Evolutionary conservation across 208 protist genomes (phyloP), one percentile per base, ranked within the genome.

Genomic region (Leishmania lainsoni): DNA sequence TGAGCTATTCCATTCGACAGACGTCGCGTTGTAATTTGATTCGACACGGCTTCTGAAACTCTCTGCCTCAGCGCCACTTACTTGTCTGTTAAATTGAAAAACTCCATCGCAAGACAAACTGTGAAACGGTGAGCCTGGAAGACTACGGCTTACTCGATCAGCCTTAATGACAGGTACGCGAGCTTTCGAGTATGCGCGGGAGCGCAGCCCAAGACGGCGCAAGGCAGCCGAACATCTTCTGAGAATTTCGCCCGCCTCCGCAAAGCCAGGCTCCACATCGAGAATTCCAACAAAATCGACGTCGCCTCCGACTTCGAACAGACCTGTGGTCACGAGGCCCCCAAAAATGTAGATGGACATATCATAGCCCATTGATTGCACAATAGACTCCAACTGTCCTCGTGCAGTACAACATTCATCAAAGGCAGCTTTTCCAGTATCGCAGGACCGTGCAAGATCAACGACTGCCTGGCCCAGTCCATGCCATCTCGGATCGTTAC

Each of bases 271-370:
- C 78, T 98, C 93, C 52, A 97, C 84, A 78, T 98, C 95, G 22
- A 89, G 81, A 69, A 98, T 93, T 26, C 91, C 93, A 26, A 95
- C 93, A 89, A 98, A 97, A 83, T 98, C 95, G 17, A 94, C 90
- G 73, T 98, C 95, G 29, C 95, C 95, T 52, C 92, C 93, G 49
- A 94, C 93, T 65, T 98, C 93, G 29, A 97, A 83, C 26, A 98
- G 69, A 5, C 92, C 89, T 12, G 96, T 81, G 20, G 90, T 94
- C 9, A 93, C 89, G 26, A 98, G 83, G 48, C 95, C 95, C 48
- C 95, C 95, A 87, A 98, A 98, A 70, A 95, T 93, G 79, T 89
- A 97, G 16, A 98, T 89, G 72, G 88, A 92, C 83, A 95, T 90
- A 81, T 98, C 93, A 79, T 96, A 96, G 2, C 95, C 95, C 66